Base-by-base conservation (phyloP, 2,329 filamentous ascomycete genomes). In the Arthrinium phaeospermum region DNA sequence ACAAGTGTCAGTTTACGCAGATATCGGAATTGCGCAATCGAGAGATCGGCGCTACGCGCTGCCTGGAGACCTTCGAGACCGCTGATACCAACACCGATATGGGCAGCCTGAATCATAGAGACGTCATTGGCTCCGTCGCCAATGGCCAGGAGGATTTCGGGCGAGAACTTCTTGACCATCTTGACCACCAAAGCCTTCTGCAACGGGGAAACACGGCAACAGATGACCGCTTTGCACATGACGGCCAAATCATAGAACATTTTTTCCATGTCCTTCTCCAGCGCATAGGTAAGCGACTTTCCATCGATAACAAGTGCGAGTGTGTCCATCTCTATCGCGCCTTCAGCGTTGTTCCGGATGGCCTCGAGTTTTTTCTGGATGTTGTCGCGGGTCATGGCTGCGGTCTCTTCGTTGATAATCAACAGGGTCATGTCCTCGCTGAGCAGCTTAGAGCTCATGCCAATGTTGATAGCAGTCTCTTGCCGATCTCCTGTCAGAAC, bases 51-150 rank as follows among this genome's bases (percentile, higher is more conserved):
- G 78, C 95, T 98, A 79, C 96, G 91, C 68, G 96, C 96, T 67
- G 96, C 96, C 84, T 99, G 96, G 0, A 99, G 90, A 87, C 96
- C 96, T 88, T 99, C 96, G 75, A 97, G 90, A 83, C 96, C 96
- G 79, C 95, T 98, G 82, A 99, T 99, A 83, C 96, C 96, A 64
- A 99, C 94, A 75, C 96, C 96, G 75, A 99, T 97, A 81, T 99
- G 96, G 16, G 96, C 96, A 14, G 96, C 96, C 85, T 99, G 96
- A 71, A 99, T 99, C 96, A 99, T 99, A 24, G 96, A 98, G n/a
- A 99, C 96, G 79, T 99, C 96, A 83, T 99, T 99, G 67, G 96
- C 96, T 75, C 96, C 96, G 79, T 99, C 96, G 76, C 96, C 96
- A 81, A 99, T 98, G 70, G 96, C 96, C 69, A 99, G 90, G 70